Conservation (phyloP, 2,329 filamentous ascomycete genomes). For the Pseudocercospora macadamiae region DNA sequence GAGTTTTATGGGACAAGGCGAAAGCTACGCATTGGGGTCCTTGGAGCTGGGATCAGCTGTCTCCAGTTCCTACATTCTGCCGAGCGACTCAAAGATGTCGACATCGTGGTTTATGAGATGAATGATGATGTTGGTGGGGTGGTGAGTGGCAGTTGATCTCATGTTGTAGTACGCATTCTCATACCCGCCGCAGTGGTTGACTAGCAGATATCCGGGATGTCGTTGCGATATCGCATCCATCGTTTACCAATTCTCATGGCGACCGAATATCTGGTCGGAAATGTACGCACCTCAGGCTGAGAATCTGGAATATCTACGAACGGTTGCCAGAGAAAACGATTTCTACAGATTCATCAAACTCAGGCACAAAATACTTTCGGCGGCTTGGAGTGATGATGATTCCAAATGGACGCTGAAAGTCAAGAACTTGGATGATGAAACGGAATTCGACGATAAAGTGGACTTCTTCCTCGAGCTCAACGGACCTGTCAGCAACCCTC, state of each 20-base stretch:
- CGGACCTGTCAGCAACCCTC: constrained; percentile 25
- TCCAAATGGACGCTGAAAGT: constrained; percentile 25
- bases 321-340: constrained; percentile 24
- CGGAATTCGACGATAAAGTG: constrained; percentile 23
- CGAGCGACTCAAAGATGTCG: constrained; percentile 24
- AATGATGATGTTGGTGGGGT: constrained; percentile 41
- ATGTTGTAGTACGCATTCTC: neutral
- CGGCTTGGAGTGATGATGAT: constrained; percentile 24
- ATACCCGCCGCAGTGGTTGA: constrained; percentile 35
- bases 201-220: constrained; percentile 40
- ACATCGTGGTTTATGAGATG: constrained; percentile 31
- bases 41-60: constrained; percentile 29
- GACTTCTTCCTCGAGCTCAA: constrained; percentile 29
- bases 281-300: constrained; percentile 29
- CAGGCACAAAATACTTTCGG: constrained; percentile 20
- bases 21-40: constrained; percentile 25
- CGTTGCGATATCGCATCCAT: constrained; percentile 39
- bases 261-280: constrained; percentile 31
- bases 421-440: constrained; percentile 11
- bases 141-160: constrained; percentile 23
- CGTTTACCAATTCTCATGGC: constrained; percentile 41
- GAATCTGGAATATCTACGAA: constrained; percentile 25
- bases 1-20: constrained; percentile 27
- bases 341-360: constrained; percentile 29
- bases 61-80: constrained; percentile 30